Percentiles rank a stretch among this genome's conserved stretches.
phyloP scores from a whole-genome alignment of 192 early-diverging fungal species.

The Podila clonocystis region DNA sequence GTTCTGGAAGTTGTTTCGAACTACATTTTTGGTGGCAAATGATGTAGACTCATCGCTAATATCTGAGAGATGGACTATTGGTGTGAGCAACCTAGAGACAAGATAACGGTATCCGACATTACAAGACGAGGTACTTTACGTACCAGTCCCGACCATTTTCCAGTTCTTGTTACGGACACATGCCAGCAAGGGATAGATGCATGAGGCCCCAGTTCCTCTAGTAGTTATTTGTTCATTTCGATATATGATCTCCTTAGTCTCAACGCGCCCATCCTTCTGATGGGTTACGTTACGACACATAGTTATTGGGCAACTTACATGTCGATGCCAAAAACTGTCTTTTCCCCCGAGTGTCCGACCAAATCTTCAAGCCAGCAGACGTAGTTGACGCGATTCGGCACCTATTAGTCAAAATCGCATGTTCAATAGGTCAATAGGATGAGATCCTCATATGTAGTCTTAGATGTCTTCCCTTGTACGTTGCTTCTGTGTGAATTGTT shows the following conservation, averaged over 20 bases:
- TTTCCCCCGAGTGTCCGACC: constrained; percentile 24
- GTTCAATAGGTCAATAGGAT: no score
- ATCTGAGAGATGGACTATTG: constrained; percentile 49
- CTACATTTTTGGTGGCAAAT: constrained; percentile 73
- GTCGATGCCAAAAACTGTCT: constrained; percentile 61
- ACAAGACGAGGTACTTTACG: background rate
- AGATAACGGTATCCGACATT: background rate
- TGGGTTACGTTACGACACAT: no score
- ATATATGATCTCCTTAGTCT: no score
- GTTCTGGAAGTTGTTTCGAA: constrained; percentile 64
- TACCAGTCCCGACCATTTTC: constrained; percentile 79
- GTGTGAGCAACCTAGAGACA: background rate
- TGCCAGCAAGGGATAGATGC: constrained; percentile 90
- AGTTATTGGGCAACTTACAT: constrained; percentile 57
- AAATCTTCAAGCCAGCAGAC: constrained; percentile 76
- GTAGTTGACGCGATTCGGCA: constrained; percentile 70
- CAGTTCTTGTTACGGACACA: constrained; percentile 65
- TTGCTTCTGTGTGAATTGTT: background rate
- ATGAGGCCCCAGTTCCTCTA: constrained; percentile 90
- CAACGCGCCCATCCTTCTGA: no score
- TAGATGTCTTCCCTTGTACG: background rate
- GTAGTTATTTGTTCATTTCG: no score
- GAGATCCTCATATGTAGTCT: no score
- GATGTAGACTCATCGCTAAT: constrained; percentile 70
- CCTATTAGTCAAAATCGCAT: constrained; percentile 1